phyloP scores from a whole-genome alignment of 495 filamentous ascomycete genomes.

The Sordaria brevicollis region DNA sequence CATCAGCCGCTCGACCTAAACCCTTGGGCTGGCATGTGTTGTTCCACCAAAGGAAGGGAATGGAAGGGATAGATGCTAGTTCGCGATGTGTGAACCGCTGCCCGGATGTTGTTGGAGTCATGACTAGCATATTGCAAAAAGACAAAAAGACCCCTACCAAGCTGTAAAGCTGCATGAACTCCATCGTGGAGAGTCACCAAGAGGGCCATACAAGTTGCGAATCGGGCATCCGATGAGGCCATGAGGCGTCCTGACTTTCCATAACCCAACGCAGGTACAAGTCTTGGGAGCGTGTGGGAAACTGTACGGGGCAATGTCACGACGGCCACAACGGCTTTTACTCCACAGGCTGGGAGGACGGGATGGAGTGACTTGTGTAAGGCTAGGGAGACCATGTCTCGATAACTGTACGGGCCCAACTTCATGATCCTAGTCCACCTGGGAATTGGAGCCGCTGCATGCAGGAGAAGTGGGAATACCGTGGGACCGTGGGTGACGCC shows the following conservation, averaged over 20 bases:
- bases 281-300: neutral
- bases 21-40: neutral
- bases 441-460: neutral
- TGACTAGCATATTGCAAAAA: too few species aligned
- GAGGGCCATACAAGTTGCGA: neutral
- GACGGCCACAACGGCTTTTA: neutral
- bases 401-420: neutral
- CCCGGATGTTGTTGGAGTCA: neutral
- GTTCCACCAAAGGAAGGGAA: neutral
- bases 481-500: neutral
- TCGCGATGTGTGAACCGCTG: neutral
- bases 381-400: neutral
- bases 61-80: neutral
- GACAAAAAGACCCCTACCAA: conserved; percentile 1
- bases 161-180: conserved; percentile 1
- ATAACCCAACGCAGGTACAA: neutral
- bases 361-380: neutral
- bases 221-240: neutral
- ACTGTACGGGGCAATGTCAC: neutral
- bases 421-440: neutral
- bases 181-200: neutral
- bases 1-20: neutral
- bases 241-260: neutral
- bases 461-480: neutral
- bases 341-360: neutral